Evolutionary conservation across 495 filamentous ascomycete genomes (phyloP), one percentile per base, ranked within the genome.

Genomic region (Tuber indicum): DNA sequence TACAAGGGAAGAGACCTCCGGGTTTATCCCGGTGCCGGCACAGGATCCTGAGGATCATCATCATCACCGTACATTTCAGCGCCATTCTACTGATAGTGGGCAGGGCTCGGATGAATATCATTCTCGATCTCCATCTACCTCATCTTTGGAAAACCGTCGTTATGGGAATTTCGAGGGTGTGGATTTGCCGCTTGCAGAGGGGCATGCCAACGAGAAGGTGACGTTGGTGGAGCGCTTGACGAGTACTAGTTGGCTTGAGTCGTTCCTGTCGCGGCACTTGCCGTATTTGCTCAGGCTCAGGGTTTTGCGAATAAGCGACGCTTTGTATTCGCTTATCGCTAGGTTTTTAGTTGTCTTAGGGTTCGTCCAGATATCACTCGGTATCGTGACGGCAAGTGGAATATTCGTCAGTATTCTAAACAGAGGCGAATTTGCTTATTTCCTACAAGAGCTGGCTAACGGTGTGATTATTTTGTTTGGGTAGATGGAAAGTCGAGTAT

Each of bases 31-130:
- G 8, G 87, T 94, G 21, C 90, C 92, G 8, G 90, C 87, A 0
- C 88, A 91, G 74, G 90, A 88, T 73, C 84, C 85, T 10, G 83
- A 83, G 23, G 82, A 84, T 49, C 84, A 88, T 75, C 45, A 19
- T 5, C 16, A 47, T 36, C 58, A 66, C 14, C 58, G 36, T 36
- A 32, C 26, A 36, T 66, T 36, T 36, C 58, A 36, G 26, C 90
- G 93, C 58, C 92, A 89, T 85, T 97, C 93, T 8, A 87, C 91
- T 72, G 96, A 97, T 84, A 97, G 94, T 76, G 94, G 93, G 3
- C 94, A 97, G 78, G 94, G 94, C 23, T 94, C 93, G 0, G 93
- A 96, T 79, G 88, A 88, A 3, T 88, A 88, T 73, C 90, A 74
- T 92, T 87, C 92, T 72, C 86, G 86, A 58, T 88, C 88, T 78